These are phyloP conservation scores for Grosmannia penicillata DNA, from an alignment of 2,329 filamentous ascomycete genomes.

Conservation along the genomic window DNA sequence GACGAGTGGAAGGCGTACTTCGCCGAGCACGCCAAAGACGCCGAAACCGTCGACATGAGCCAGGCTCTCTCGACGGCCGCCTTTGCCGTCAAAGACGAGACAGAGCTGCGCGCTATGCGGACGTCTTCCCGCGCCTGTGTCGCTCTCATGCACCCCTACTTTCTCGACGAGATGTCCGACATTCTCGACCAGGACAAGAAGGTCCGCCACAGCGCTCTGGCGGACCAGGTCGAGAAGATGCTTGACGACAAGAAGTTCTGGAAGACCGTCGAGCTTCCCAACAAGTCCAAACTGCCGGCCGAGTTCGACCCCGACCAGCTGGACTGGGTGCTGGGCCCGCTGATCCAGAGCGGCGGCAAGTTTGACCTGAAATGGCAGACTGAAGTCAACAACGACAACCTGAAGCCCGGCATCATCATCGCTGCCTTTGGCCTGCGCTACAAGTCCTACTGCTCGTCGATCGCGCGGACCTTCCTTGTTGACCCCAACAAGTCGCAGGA, in stretches of 20 bases:
- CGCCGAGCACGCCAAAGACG: constrained; percentile 62
- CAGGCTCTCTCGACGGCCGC: constrained; percentile 67
- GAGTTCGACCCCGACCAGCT: constrained; percentile 82
- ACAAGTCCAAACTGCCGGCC: constrained; percentile 60
- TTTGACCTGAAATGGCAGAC: constrained; percentile 77
- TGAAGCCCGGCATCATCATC: constrained; percentile 89
- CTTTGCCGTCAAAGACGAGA: constrained; percentile 88
- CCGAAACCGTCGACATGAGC: constrained; percentile 79
- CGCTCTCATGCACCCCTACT: constrained; percentile 88
- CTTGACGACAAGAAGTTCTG: constrained; percentile 92
- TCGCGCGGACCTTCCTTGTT: constrained; percentile 88
- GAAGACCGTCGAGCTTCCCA: constrained; percentile 57
- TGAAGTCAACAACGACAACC: constrained; percentile 63
- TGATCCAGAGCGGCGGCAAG: constrained; percentile 88
- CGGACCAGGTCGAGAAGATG: constrained; percentile 80
- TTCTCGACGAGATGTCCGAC: constrained; percentile 95
- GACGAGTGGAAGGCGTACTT: constrained; percentile 91
- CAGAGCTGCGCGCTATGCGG: constrained; percentile 83
- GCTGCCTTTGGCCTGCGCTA: constrained; percentile 86
- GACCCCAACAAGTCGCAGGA: constrained; percentile 96
- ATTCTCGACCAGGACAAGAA: constrained; percentile 95
- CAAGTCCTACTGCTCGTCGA: constrained; percentile 86
- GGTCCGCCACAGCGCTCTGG: constrained; percentile 74
- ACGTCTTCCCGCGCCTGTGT: constrained; percentile 90
- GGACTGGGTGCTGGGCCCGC: constrained; percentile 84